Conservation (phyloP, 2,329 filamentous ascomycete genomes). For the Fusarium sp. region DNA sequence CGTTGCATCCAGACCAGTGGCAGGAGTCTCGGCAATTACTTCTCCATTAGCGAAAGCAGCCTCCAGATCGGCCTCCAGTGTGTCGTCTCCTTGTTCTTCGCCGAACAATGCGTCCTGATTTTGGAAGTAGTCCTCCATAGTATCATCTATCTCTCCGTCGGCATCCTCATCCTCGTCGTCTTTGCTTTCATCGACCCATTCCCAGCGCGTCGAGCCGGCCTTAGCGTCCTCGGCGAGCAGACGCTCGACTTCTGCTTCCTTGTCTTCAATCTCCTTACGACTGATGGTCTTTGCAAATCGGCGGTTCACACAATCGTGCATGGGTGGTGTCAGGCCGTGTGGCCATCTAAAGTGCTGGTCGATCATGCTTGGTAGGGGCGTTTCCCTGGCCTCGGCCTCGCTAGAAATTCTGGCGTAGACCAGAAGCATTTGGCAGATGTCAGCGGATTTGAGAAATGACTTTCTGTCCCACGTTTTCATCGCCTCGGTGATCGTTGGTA, state of each 20-base stretch:
- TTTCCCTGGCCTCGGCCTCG: conserved; percentile 73
- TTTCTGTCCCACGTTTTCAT: conserved; percentile 96
- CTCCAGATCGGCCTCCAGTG: conserved; percentile 67
- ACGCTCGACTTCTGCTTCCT: conserved; percentile 81
- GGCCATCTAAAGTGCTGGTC: conserved; percentile 78
- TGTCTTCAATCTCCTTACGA: conserved; percentile 85
- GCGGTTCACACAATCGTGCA: conserved; percentile 85
- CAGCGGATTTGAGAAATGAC: conserved; percentile 87
- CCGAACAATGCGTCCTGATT: conserved; percentile 44
- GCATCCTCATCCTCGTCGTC: conserved; percentile 64
- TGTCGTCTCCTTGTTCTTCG: conserved; percentile 56
- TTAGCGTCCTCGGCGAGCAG: conserved; percentile 76
- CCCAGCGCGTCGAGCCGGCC: conserved; percentile 69
- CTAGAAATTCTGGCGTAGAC: conserved; percentile 75
- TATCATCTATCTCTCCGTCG: conserved; percentile 60
- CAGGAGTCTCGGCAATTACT: conserved; percentile 54
- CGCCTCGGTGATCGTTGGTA: conserved; percentile 87
- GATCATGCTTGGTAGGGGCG: conserved; percentile 77
- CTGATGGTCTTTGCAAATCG: conserved; percentile 86
- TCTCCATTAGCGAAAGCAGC: conserved; percentile 61
- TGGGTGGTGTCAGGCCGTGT: conserved; percentile 87
- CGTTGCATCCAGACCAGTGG: conserved; percentile 55
- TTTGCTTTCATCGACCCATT: conserved; percentile 69
- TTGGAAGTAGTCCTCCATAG: conserved; percentile 54
- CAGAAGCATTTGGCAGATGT: conserved; percentile 89